phyloP scores from a whole-genome alignment of 2,329 filamentous ascomycete genomes.

The Sphaerulina vaccinii region DNA sequence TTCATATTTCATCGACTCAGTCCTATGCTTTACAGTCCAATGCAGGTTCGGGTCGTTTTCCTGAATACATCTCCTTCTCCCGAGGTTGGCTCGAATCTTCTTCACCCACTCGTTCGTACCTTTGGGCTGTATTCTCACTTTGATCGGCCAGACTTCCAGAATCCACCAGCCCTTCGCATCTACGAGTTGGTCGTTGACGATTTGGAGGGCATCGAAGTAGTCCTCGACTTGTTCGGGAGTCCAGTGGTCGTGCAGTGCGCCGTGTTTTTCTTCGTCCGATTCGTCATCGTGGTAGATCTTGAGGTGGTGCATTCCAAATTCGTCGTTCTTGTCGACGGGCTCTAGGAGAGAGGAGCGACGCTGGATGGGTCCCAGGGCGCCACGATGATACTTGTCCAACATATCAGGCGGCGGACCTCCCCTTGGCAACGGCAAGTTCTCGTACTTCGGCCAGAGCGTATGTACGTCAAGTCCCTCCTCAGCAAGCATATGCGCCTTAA shows the following conservation, averaged over 20 bases:
- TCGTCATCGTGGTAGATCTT: constrained; percentile 22
- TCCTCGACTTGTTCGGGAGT: constrained; percentile 46
- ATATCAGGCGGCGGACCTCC: constrained; percentile 39
- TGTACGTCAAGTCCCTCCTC: constrained; percentile 46
- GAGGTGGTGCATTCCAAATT: constrained; percentile 27
- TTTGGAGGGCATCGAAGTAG: constrained; percentile 44
- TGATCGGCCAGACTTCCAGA: constrained; percentile 46
- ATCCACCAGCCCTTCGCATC: constrained; percentile 46
- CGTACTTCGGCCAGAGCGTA: constrained; percentile 43
- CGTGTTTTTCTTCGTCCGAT: constrained; percentile 1
- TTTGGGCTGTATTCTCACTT: constrained; percentile 39
- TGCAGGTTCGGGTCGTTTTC: constrained; percentile 44
- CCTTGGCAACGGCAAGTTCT: constrained; percentile 33
- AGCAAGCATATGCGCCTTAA: constrained; percentile 42
- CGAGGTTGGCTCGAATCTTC: constrained; percentile 41
- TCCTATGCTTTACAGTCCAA: constrained; percentile 45
- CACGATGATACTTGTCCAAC: constrained; percentile 40
- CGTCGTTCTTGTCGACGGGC: constrained; percentile 25
- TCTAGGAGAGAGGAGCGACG: constrained; percentile 30
- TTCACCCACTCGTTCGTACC: constrained; percentile 41
- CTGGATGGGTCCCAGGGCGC: constrained; percentile 35
- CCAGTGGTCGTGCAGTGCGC: constrained; percentile 25
- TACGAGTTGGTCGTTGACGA: constrained; percentile 44
- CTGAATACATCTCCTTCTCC: constrained; percentile 39
- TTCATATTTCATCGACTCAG: constrained; percentile 39